phyloP scores from a whole-genome alignment of 2,329 filamentous ascomycete genomes.

The Colletotrichum sojae region DNA sequence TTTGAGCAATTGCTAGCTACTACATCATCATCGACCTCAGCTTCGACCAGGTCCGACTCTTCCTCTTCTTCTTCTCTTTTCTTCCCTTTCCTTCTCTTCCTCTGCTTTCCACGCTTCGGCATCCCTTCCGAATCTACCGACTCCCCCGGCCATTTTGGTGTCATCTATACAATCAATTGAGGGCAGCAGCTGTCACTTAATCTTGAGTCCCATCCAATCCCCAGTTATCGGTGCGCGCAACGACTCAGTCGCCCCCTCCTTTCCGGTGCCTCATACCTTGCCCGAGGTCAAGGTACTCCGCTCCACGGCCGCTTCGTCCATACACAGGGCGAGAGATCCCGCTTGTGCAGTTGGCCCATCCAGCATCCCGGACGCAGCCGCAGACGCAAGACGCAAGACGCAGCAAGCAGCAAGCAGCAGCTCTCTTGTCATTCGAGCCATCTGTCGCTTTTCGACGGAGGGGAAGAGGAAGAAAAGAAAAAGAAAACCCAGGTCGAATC shows the following conservation, averaged over 20 bases:
- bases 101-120: not conserved
- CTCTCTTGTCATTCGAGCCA: constrained; percentile 16
- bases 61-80: constrained; percentile 11
- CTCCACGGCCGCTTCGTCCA: constrained; percentile 27
- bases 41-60: constrained; percentile 14
- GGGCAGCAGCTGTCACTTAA: constrained; percentile 33
- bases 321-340: constrained; percentile 19
- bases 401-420: constrained; percentile 21
- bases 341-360: constrained; percentile 8
- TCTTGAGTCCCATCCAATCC: constrained; percentile 35
- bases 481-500: constrained; percentile 20
- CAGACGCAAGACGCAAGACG: constrained; percentile 27
- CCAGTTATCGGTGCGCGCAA: constrained; percentile 37
- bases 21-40: constrained; percentile 39
- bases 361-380: constrained; percentile 24
- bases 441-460: constrained; percentile 29
- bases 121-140: not conserved
- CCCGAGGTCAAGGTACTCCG: constrained; percentile 11
- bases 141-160: constrained; percentile 8
- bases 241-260: constrained; percentile 35
- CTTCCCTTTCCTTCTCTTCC: constrained; percentile 11
- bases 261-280: constrained; percentile 19
- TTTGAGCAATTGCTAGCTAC: constrained; percentile 3
- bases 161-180: constrained; percentile 39
- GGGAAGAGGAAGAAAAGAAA: not conserved